Evolutionary conservation across 2,329 filamentous ascomycete species (phyloP).

Genomic region (Fusarium penzigii): DNA sequence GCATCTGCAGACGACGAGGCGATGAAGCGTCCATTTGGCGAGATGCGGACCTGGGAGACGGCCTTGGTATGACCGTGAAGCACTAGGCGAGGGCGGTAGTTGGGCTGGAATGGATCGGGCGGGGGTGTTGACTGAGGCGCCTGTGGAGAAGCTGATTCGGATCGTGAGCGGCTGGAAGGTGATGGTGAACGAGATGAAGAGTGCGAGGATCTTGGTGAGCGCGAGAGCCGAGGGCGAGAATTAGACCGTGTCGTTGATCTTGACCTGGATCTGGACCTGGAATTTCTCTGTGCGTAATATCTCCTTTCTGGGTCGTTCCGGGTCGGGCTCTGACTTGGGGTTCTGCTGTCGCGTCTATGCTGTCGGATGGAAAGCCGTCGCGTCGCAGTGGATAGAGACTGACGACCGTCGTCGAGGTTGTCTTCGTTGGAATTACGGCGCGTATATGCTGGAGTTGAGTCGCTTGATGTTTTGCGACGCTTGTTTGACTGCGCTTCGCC

Average conservation of each 20-base stretch:
- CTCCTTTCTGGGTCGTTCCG: slow-evolving; percentile 24
- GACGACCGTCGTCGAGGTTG: slow-evolving; percentile 9
- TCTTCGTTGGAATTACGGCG: slow-evolving; percentile 14
- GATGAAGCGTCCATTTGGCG: slow-evolving; percentile 85
- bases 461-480: slow-evolving; percentile 35
- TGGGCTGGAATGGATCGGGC: slow-evolving; percentile 56
- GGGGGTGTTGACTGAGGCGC: slow-evolving; percentile 38
- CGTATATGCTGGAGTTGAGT: slow-evolving; percentile 29
- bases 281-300: slow-evolving; percentile 30
- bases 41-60: slow-evolving; percentile 85
- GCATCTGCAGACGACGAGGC: slow-evolving; percentile 88
- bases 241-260: slow-evolving; percentile 30
- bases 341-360: slow-evolving; percentile 19
- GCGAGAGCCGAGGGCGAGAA: slow-evolving; percentile 4
- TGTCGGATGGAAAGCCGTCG: slow-evolving; percentile 23
- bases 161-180: slow-evolving; percentile 34
- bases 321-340: slow-evolving; percentile 27
- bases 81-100: slow-evolving; percentile 70
- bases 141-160: slow-evolving; percentile 29
- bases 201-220: slow-evolving; percentile 33
- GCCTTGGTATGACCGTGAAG: slow-evolving; percentile 77
- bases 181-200: slow-evolving; percentile 32
- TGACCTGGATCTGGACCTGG: slow-evolving; percentile 36
- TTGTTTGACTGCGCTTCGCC: slow-evolving; percentile 32
- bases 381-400: slow-evolving; percentile 8